A percentile compares a stretch with the other conserved stretches of the same genome.
Conservation (phyloP, 176 grass and related monocot species). For the Hordeum marinum region DNA sequence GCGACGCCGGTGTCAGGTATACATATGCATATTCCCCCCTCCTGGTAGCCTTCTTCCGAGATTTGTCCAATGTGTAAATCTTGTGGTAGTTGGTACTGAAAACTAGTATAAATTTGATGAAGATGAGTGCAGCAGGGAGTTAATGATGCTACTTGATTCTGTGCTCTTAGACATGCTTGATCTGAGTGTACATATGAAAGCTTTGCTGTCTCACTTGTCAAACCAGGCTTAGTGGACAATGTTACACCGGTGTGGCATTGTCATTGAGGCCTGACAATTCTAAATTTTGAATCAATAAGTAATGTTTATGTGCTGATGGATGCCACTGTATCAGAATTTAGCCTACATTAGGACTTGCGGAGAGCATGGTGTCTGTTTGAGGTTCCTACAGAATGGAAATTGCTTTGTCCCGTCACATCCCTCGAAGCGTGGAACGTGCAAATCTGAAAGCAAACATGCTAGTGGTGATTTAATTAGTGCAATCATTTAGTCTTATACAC, state of each 20-base stretch:
- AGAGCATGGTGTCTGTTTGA: not conserved
- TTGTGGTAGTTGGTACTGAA: too few species aligned
- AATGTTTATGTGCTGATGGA: not conserved
- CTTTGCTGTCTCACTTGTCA: not conserved
- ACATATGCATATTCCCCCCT: too few species aligned
- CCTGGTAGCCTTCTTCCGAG: not conserved
- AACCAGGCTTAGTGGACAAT: not conserved
- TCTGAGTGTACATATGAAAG: not conserved
- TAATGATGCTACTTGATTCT: not conserved
- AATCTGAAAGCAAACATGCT: not conserved
- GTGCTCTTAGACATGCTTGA: not conserved
- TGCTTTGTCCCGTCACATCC: too few species aligned
- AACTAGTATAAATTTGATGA: too few species aligned
- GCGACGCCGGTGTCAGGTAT: constrained; percentile 61
- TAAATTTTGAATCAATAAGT: not conserved
- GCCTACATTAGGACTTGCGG: not conserved
- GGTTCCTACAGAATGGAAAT: not conserved
- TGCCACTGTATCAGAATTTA: not conserved
- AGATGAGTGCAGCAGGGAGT: too few species aligned
- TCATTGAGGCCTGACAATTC: not conserved
- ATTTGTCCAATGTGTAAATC: too few species aligned
- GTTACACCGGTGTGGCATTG: too few species aligned
- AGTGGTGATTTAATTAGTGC: not conserved
- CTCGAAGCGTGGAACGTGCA: not conserved
- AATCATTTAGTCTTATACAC: not conserved